Evolutionary conservation across 768 basidiomycete species (phyloP).

Genomic region (Ramaria sp.): DNA sequence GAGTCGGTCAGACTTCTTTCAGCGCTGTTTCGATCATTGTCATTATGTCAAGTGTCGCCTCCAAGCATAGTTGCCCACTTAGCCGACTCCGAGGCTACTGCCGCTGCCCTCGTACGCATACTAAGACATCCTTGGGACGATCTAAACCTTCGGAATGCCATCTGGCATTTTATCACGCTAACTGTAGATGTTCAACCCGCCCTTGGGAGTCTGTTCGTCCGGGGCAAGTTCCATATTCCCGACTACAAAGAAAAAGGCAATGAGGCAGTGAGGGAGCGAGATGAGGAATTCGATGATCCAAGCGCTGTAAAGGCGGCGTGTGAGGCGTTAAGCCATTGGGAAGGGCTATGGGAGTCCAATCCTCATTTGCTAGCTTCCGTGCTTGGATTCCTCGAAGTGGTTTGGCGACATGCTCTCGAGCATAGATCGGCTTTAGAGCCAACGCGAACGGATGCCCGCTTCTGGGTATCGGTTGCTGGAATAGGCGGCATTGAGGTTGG

Average conservation of each 20-base stretch:
- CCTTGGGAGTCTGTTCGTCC: constrained; percentile 66
- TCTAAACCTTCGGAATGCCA: constrained; percentile 52
- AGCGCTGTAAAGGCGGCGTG: constrained; percentile 63
- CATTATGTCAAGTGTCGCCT: constrained; percentile 46
- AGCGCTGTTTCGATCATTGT: constrained; percentile 55
- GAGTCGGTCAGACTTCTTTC: constrained; percentile 61
- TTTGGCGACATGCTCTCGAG: constrained; percentile 75
- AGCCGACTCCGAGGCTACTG: constrained; percentile 63
- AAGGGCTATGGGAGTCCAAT: constrained; percentile 64
- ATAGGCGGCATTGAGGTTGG: constrained; percentile 63
- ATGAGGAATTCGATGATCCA: constrained; percentile 14
- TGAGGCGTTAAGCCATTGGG: constrained; percentile 59
- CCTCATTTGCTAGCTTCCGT: constrained; percentile 67
- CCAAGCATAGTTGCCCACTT: constrained; percentile 73
- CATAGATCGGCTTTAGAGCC: constrained; percentile 49
- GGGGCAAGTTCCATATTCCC: constrained; percentile 55
- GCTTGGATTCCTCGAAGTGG: constrained; percentile 62
- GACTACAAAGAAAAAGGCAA: constrained; percentile 12
- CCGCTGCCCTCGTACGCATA: constrained; percentile 57
- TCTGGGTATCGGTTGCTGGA: constrained; percentile 62
- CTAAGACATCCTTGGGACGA: constrained; percentile 77
- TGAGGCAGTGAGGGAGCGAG: constrained; percentile 17
- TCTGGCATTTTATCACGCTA: constrained; percentile 77
- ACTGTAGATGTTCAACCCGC: constrained; percentile 84
- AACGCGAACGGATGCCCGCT: constrained; percentile 43